These are phyloP conservation scores for Fusarium guadeloupense DNA, from an alignment of 2,329 filamentous ascomycete species.

Conservation along the genomic window DNA sequence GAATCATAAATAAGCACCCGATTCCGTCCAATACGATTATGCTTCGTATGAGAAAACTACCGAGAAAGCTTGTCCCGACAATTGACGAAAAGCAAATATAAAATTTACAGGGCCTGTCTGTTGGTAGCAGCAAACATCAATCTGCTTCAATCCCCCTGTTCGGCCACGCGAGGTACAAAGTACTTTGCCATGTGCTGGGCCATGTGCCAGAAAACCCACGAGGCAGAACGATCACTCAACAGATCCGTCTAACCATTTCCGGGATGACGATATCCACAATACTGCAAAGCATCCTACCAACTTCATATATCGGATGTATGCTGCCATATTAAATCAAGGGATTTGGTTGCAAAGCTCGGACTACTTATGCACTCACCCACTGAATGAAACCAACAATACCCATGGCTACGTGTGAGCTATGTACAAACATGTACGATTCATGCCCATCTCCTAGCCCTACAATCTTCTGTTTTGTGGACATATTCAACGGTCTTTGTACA, in stretches of 20 bases:
- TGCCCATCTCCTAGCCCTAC: constrained; percentile 26
- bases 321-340: too few relatives aligned
- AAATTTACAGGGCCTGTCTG: constrained; percentile 22
- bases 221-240: constrained; percentile 34
- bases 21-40: not conserved
- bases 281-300: constrained; percentile 16
- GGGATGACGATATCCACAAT: constrained; percentile 32
- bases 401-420: too few relatives aligned
- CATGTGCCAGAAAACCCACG: constrained; percentile 24
- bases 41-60: too few relatives aligned
- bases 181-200: constrained; percentile 43
- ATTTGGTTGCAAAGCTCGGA: too few relatives aligned
- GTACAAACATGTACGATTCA: too few relatives aligned
- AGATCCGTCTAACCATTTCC: constrained; percentile 38
- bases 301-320: too few relatives aligned
- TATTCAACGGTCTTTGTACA: constrained; percentile 6
- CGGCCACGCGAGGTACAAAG: constrained; percentile 33
- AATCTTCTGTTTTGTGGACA: not conserved
- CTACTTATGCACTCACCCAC: too few relatives aligned
- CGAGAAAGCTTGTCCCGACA: not conserved
- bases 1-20: constrained; percentile 1
- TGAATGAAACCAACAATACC: too few relatives aligned
- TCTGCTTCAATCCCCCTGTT: constrained; percentile 26
- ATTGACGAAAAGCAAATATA: not conserved
- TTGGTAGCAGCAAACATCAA: not conserved